Percentiles rank a stretch among this genome's conserved stretches.
phyloP scores from a whole-genome alignment of 2,329 filamentous ascomycete species.

The Pseudocercospora vitis region DNA sequence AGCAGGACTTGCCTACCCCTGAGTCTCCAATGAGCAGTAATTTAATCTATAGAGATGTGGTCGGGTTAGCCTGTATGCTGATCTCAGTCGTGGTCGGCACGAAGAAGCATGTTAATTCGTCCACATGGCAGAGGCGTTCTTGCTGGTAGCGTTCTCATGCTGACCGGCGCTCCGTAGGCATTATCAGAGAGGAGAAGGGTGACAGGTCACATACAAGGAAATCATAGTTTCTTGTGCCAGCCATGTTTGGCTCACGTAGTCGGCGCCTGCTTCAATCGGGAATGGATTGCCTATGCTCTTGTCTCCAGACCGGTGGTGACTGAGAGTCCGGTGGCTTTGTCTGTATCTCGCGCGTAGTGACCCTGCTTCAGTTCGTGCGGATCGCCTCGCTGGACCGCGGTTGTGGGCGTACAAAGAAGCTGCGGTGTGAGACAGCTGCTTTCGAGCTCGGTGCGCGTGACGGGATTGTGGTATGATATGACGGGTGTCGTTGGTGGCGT shows the following conservation, averaged over 20 bases:
- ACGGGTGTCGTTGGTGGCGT: constrained; percentile 9
- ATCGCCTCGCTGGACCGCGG: constrained; percentile 7
- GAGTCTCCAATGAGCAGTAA: constrained; percentile 95
- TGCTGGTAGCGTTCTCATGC: too few relatives aligned
- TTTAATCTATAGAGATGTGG: constrained; percentile 60
- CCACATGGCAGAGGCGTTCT: not conserved
- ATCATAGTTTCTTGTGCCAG: constrained; percentile 97
- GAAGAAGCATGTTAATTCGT: not conserved
- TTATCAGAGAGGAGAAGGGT: not conserved
- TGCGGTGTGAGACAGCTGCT: constrained; percentile 1
- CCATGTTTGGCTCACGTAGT: constrained; percentile 60
- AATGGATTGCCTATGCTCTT: not conserved
- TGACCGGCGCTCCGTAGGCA: too few relatives aligned
- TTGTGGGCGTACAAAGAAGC: constrained; percentile 6
- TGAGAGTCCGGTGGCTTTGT: constrained; percentile 1
- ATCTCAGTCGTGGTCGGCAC: not conserved
- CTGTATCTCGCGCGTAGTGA: not conserved
- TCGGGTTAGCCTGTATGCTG: not conserved
- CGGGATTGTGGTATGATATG: not conserved
- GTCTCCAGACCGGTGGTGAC: not conserved
- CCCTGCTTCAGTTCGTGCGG: constrained; percentile 8
- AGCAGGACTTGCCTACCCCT: constrained; percentile 95
- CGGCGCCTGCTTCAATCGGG: not conserved
- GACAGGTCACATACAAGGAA: constrained; percentile 71
- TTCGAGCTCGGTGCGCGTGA: constrained; percentile 8